Base-by-base conservation (phyloP, 148 eudicot genomes). In the Gaultheria prostrata region DNA sequence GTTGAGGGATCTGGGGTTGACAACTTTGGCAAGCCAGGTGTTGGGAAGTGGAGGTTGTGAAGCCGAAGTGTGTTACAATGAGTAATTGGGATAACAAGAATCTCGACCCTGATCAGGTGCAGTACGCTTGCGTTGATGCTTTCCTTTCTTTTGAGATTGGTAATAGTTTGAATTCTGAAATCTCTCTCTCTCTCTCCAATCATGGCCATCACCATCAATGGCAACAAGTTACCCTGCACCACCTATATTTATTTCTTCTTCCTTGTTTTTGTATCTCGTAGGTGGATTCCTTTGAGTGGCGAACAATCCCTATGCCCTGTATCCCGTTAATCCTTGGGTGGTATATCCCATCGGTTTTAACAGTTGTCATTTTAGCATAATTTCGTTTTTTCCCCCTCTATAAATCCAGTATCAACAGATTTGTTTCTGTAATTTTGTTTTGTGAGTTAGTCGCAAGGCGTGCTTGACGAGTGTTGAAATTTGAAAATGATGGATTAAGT, bases 91-190 rank as follows among this genome's bases (percentile, higher is more conserved):
- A 92, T 69, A 69, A 83, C 21, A 85, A 70, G 48, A 86, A 87
- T 86, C 79, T 90, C 59, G 82, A 83, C 32, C 87, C 76, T 39
- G 71, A 57, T 6, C 90, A 88, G 85, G 88, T 91, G 51, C 83
- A 80, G 80, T 89, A 91, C 81, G 93, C 93, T 35, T 79, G 86
- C 75, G 33, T 89, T 91, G 93, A 91, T 86, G 91, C 93, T 43
- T 91, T 78, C 82, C 69, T 89, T 57, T 84, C 90, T 2, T 89
- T 81, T 81, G 85, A 87, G 83, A 88, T 89, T 39, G 90, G 88
- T 2, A 57, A 56, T 21, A 13, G 39, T 33, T 83, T 88, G 85
- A 43, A 50, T 33, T 87, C 86, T 18, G 26, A 4, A 39, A 39
- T 6, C 43, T 39, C 43, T 39, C 43, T 39, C 43, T 39, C 43